Evolutionary conservation across 768 basidiomycete species (phyloP).

Genomic region (Termitomyces sp.): DNA sequence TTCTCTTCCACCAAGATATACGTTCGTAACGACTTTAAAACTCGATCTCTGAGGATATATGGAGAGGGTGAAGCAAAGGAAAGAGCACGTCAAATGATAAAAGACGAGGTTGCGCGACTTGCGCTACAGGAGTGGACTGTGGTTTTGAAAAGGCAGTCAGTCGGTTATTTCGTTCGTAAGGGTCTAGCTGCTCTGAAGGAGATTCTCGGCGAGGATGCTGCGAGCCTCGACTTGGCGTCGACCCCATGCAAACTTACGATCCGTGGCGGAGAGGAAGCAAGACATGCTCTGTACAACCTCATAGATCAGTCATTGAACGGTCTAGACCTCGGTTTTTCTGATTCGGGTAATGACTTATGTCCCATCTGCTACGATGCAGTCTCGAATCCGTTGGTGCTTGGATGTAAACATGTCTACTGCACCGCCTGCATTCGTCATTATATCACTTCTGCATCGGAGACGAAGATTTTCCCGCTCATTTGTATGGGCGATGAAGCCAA

Average conservation of each 20-base stretch:
- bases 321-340: neutral
- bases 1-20: slow-evolving; percentile 37
- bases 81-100: slow-evolving; percentile 43
- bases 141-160: slow-evolving; percentile 34
- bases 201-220: slow-evolving; percentile 52
- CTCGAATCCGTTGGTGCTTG: slow-evolving; percentile 39
- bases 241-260: slow-evolving; percentile 42
- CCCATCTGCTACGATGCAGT: slow-evolving; percentile 54
- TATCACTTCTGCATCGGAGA: slow-evolving; percentile 39
- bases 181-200: slow-evolving; percentile 53
- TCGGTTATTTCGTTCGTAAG: slow-evolving; percentile 50
- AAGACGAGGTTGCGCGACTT: slow-evolving; percentile 46
- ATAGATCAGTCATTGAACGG: slow-evolving; percentile 40
- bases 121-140: slow-evolving; percentile 41
- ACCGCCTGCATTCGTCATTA: slow-evolving; percentile 47
- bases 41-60: slow-evolving; percentile 43
- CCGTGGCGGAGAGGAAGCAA: slow-evolving; percentile 56
- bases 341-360: slow-evolving; percentile 30
- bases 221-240: slow-evolving; percentile 40
- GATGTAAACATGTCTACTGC: slow-evolving; percentile 53
- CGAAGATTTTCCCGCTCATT: slow-evolving; percentile 53
- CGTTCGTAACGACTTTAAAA: slow-evolving; percentile 46
- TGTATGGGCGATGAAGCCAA: slow-evolving; percentile 62
- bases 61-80: slow-evolving; percentile 40
- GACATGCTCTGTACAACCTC: slow-evolving; percentile 42